A percentile compares a stretch with the other conserved stretches of the same genome.
Conservation (phyloP, 2,329 filamentous ascomycete genomes). For the Epicoccum nigrum region DNA sequence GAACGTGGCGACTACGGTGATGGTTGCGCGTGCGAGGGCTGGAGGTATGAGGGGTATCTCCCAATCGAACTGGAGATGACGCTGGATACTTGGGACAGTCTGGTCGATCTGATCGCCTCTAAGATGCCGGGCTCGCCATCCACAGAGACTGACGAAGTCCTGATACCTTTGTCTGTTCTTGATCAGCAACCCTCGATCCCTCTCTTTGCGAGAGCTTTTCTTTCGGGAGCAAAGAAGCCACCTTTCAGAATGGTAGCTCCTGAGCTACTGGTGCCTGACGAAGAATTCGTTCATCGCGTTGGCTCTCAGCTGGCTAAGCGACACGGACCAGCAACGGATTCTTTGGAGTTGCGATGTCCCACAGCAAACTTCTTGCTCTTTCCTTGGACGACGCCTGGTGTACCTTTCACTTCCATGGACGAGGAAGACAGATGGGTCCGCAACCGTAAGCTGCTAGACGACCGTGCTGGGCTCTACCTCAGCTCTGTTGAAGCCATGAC, state of each 20-base stretch:
- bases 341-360: no score
- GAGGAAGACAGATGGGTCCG: slow-evolving; percentile 1
- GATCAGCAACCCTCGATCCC: slow-evolving; percentile 5
- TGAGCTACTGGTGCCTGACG: slow-evolving; percentile 1
- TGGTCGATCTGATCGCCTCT: slow-evolving; percentile 2
- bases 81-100: slow-evolving; percentile 1
- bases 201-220: slow-evolving; percentile 2
- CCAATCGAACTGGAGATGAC: slow-evolving; percentile 1
- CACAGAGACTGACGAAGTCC: neutral
- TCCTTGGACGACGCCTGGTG: slow-evolving; percentile 2
- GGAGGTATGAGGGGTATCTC: slow-evolving; percentile 3
- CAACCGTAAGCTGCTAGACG: slow-evolving; percentile 1
- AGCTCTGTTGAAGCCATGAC: neutral
- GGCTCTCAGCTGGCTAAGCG: slow-evolving; percentile 1
- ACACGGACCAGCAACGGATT: no score
- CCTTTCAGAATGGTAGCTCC: slow-evolving; percentile 3
- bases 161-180: neutral
- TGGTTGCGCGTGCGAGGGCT: neutral
- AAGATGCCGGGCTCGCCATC: neutral
- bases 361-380: slow-evolving; percentile 6
- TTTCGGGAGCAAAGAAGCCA: slow-evolving; percentile 2
- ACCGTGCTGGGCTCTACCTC: slow-evolving; percentile 6
- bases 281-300: slow-evolving; percentile 3
- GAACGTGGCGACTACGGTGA: slow-evolving; percentile 1
- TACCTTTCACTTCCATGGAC: slow-evolving; percentile 1